Evolutionary conservation across 2,329 filamentous ascomycete species (phyloP), one percentile per base, ranked within the genome.

Genomic region (Alternaria brassicicola): DNA sequence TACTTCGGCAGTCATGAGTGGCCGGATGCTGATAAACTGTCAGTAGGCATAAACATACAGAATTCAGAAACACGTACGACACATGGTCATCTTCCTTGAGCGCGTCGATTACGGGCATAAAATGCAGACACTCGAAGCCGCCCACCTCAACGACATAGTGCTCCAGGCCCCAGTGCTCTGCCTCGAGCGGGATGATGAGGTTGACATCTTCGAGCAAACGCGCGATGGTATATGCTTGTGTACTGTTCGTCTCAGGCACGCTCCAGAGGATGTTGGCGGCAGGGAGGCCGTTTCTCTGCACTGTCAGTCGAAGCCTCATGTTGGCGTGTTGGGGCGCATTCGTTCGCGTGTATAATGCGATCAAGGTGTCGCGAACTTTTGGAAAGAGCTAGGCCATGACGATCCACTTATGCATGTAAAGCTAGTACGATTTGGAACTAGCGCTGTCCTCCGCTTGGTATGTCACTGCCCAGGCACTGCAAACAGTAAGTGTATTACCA

Each of bases 71-170:
- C 17, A 82, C 88, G 69, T 80, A 93, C 90, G 90, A 82, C 55
- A 97, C 86, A 75, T 93, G 87, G 69, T 97, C 93, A 53, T 95
- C 92, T 50, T 94, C 89, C 66, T 91, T 89, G 57, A 97, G 80
- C 9, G 95, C 81, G 42, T 84, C 84, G 13, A 83, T 81, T 6
- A 96, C 84, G 19, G 85, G 82, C 73, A 92, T 89, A 69, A 92
- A 98, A 78, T 97, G 94, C 55, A 97, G 79, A 68, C 92, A 95
- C 78, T 98, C 94, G 65, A 91, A 97, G 43, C 85, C 87, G 17
- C 78, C 80, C 3, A 97, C 83, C 76, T 96, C 91, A 28, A 97
- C 91, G 8, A 86, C 86, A 76, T 98, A 98, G 74, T 97, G 92
- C 70, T 97, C 93, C 3, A 97, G 79, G 0, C 92, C 92, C 92